phyloP scores from a whole-genome alignment of 169 alveolate species.

The Besnoitia besnoiti region DNA sequence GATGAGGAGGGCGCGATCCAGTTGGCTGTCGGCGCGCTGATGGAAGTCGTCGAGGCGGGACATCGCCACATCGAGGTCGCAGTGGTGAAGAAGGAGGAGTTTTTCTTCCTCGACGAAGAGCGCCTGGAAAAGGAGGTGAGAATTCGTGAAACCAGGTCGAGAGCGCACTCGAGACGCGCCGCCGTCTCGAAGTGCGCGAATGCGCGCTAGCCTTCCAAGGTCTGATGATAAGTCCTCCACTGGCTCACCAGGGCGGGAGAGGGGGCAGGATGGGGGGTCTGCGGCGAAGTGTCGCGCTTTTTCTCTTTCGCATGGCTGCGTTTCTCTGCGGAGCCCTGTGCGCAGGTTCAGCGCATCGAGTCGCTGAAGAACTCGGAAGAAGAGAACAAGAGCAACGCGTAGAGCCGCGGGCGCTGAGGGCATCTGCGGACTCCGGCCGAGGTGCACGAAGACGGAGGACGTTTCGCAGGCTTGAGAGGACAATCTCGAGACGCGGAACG shows the following conservation, averaged over 20 bases:
- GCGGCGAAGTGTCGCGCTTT: not conserved
- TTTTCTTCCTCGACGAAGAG: slow-evolving; percentile 36
- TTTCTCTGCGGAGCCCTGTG: too few relatives aligned
- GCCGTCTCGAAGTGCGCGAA: not conserved
- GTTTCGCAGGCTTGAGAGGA: too few relatives aligned
- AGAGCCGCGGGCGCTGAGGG: not conserved
- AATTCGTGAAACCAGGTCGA: too few relatives aligned
- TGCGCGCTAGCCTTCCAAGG: not conserved
- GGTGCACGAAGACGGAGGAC: not conserved
- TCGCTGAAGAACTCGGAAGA: slow-evolving; percentile 46
- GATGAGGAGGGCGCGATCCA: slow-evolving; percentile 88
- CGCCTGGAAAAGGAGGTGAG: slow-evolving; percentile 43
- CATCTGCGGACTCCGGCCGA: not conserved
- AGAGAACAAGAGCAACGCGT: slow-evolving; percentile 42
- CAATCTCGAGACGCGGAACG: too few relatives aligned
- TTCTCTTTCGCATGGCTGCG: too few relatives aligned
- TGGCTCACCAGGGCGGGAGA: too few relatives aligned
- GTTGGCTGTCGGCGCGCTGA: slow-evolving; percentile 93
- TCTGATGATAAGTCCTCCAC: not conserved
- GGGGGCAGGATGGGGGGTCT: too few relatives aligned
- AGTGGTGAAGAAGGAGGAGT: not conserved
- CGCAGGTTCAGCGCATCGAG: slow-evolving; percentile 49
- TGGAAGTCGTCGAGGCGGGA: slow-evolving; percentile 86
- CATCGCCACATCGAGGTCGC: slow-evolving; percentile 68
- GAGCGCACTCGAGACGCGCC: too few relatives aligned